phyloP scores from a whole-genome alignment of 768 basidiomycete species.

The Mycena pura region DNA sequence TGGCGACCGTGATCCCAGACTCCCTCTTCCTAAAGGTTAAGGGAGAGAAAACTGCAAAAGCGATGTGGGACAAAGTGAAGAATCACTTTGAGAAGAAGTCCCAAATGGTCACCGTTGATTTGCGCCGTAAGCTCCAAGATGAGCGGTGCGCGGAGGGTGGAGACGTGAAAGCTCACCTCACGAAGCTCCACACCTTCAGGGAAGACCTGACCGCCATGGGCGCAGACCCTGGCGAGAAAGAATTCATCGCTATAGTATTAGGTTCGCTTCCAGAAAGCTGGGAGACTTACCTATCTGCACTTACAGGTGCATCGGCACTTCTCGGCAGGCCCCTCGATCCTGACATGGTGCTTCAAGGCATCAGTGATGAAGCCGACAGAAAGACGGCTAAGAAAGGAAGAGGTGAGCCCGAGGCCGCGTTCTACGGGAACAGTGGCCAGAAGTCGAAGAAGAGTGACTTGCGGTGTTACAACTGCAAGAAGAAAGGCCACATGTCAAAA shows the following conservation, averaged over 20 bases:
- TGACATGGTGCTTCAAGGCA: too few species aligned
- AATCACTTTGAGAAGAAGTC: not conserved
- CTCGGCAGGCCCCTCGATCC: too few species aligned
- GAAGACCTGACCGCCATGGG: too few species aligned
- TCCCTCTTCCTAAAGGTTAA: not conserved
- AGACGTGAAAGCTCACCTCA: too few species aligned
- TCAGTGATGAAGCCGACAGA: constrained; percentile 1
- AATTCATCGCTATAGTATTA: too few species aligned
- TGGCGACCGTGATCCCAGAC: not conserved
- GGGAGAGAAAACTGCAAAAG: not conserved
- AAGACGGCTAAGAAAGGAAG: not conserved
- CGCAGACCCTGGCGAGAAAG: too few species aligned
- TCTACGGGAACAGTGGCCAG: constrained; percentile 3
- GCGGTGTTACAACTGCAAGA: constrained; percentile 38
- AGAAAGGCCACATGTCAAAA: constrained; percentile 34
- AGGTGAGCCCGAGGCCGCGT: not conserved
- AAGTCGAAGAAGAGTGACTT: not conserved
- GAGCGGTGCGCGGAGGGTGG: too few species aligned
- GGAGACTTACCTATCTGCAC: too few species aligned
- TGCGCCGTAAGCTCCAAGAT: not conserved
- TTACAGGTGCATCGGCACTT: too few species aligned
- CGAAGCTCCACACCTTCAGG: too few species aligned
- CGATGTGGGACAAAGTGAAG: not conserved
- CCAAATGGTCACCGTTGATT: too few species aligned
- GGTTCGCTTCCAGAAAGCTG: too few species aligned